phyloP scores from a whole-genome alignment of 2,329 filamentous ascomycete genomes.

The Hypoxylon sp. region DNA sequence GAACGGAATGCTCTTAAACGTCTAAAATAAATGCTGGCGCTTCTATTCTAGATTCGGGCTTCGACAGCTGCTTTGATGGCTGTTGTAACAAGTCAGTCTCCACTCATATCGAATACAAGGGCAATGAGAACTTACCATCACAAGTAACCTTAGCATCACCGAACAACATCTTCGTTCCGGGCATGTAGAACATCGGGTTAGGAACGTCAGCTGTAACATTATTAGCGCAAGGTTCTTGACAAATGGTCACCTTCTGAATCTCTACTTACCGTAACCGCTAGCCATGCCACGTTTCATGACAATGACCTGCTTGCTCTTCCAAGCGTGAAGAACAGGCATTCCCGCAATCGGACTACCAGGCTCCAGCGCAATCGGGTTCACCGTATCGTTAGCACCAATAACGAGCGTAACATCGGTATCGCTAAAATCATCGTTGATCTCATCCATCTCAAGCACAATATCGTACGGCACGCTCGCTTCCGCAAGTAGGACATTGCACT shows the following conservation, averaged over 20 bases:
- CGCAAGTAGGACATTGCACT: conserved; percentile 91
- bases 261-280: conserved; percentile 81
- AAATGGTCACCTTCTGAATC: background rate
- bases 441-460: conserved; percentile 94
- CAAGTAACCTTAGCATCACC: conserved; percentile 89
- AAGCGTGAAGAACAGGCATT: conserved; percentile 92
- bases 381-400: conserved; percentile 93
- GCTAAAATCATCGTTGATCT: conserved; percentile 92
- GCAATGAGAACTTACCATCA: conserved; percentile 71
- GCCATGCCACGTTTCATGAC: conserved; percentile 95
- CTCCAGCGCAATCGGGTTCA: conserved; percentile 90
- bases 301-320: conserved; percentile 94
- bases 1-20: conserved; percentile 11
- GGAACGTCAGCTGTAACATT: conserved; percentile 79
- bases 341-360: conserved; percentile 87
- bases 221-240: conserved; percentile 8
- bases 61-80: conserved; percentile 61
- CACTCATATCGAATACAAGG: background rate
- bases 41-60: conserved; percentile 52
- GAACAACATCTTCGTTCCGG: conserved; percentile 90
- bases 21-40: conserved; percentile 39
- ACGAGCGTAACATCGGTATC: conserved; percentile 90
- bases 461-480: conserved; percentile 92
- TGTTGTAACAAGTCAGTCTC: conserved; percentile 38
- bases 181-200: conserved; percentile 95